Evolutionary conservation across 306 rosid genomes (phyloP).

Genomic region (Glycine tomentella): DNA sequence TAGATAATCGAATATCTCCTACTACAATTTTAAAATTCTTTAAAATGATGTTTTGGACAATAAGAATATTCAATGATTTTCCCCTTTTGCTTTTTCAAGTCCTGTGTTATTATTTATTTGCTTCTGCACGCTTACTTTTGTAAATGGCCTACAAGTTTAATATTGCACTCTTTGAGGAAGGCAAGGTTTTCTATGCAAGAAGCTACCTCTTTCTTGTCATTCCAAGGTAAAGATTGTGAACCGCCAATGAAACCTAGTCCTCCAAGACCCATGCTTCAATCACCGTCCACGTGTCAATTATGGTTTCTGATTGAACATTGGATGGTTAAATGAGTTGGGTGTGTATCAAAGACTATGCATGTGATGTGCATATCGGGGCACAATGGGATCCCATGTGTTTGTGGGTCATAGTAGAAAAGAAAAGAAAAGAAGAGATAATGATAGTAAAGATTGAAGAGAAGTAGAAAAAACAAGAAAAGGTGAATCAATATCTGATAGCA

Average conservation of each 20-base stretch:
- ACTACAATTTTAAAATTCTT: not conserved
- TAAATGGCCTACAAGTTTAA: conserved; percentile 52
- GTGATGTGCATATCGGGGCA: not conserved
- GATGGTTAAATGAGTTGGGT: not conserved
- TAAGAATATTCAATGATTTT: conserved; percentile 49
- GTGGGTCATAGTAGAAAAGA: conserved; percentile 43
- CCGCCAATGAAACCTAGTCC: too few species aligned
- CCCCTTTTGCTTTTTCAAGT: conserved; percentile 44
- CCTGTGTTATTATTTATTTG: conserved; percentile 49
- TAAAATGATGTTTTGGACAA: conserved; percentile 46
- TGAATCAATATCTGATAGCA: conserved; percentile 6
- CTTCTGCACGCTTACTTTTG: conserved; percentile 61
- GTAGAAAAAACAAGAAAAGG: conserved; percentile 2
- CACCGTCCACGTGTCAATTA: conserved; percentile 36
- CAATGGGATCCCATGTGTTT: conserved; percentile 17
- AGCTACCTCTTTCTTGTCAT: too few species aligned
- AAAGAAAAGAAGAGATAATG: conserved; percentile 35
- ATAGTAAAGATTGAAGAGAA: conserved; percentile 24
- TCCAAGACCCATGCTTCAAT: not conserved
- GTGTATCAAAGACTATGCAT: conserved; percentile 5
- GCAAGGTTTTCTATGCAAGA: conserved; percentile 40
- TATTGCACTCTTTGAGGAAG: conserved; percentile 44
- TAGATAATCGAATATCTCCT: conserved; percentile 24
- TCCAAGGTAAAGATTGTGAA: too few species aligned
- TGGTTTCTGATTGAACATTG: not conserved